Base-by-base conservation (phyloP, 1,139 yeast species). In the Saccharomycopsis hybrid region DNA sequence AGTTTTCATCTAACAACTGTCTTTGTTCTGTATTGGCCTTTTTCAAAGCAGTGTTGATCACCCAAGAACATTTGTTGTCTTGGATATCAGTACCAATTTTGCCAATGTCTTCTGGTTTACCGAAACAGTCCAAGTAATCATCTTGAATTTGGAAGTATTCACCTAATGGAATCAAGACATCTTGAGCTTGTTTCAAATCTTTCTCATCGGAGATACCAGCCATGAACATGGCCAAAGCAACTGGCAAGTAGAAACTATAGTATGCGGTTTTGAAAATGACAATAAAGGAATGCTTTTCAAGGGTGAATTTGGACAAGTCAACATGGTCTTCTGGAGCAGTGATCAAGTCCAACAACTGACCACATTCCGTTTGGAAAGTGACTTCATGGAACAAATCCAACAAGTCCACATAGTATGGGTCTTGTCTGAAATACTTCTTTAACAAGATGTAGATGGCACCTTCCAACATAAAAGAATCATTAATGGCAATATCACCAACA, bases 131-230 rank as follows among this genome's bases (percentile, higher is more conserved):
- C 61, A 94, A 79, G 72, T 74, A 94, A 68, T 94, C 99, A 65
- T 94, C 99, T 72, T 94, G 98, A 60, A 94, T 88, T 72, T 94
- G 99, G 84, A 94, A 94, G 68, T 94, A 94, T 70, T 94, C 97
- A 54, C 99, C 99, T 60, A 92, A 78, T 54, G 97, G 97, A 57
- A 94, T 82, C 67, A 94, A 77, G 46, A 94, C 81, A 60, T 87
- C 94, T 57, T 75, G 77, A 24, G 89, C 97, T 72, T 92, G 98
- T 66, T 86, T 77, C 66, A 94, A 76, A 66, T 90, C 96, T 59
- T 72, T 67, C 53, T 77, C 84, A 60, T 77, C 74, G 53, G 73
- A 73, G 59, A 86, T 68, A 49, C 97, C 97, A 53, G 95, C 83
- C 78, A 87, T 85, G 68, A 73, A 84, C 97, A 94, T 89, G 45